Evolutionary conservation across 768 basidiomycete genomes (phyloP).

Genomic region (Suillus variegatus): DNA sequence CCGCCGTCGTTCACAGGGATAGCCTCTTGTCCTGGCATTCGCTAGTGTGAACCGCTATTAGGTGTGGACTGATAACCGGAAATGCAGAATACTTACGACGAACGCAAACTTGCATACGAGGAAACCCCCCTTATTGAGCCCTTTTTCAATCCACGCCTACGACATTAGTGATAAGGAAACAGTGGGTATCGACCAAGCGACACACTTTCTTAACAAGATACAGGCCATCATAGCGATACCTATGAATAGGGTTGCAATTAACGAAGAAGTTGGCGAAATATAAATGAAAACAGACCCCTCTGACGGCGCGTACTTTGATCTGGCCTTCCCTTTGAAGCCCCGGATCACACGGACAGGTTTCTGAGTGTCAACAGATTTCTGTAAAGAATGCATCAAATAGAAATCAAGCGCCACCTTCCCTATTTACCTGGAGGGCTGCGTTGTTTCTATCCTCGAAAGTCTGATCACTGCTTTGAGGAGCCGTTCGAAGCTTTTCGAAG

Average conservation of each 20-base stretch:
- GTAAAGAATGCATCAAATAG: conserved; percentile 6
- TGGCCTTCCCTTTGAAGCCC: conserved; percentile 65
- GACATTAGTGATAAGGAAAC: background rate
- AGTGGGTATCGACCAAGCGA: background rate
- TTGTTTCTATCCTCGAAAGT: conserved; percentile 75
- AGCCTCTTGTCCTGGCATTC: conserved; percentile 24
- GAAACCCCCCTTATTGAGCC: conserved; percentile 66
- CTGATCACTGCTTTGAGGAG: conserved; percentile 84
- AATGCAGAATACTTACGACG: conserved; percentile 48
- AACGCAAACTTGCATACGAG: conserved; percentile 87
- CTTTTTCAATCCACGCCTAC: conserved; percentile 76
- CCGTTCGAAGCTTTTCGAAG: conserved; percentile 74
- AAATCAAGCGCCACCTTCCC: background rate
- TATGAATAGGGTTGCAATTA: conserved; percentile 23
- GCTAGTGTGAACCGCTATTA: conserved; percentile 13
- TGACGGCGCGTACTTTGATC: conserved; percentile 71
- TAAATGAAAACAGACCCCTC: conserved; percentile 56
- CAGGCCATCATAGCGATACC: conserved; percentile 91
- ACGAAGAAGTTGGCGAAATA: background rate
- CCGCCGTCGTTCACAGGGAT: conserved; percentile 25
- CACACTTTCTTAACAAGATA: conserved; percentile 75
- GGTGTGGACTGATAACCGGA: background rate
- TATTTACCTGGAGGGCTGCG: conserved; percentile 58
- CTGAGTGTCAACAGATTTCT: conserved; percentile 78
- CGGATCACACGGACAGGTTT: conserved; percentile 88